Evolutionary conservation across 805 yeast genomes (phyloP).

Genomic region (Zygotorulaspora chibaensis): DNA sequence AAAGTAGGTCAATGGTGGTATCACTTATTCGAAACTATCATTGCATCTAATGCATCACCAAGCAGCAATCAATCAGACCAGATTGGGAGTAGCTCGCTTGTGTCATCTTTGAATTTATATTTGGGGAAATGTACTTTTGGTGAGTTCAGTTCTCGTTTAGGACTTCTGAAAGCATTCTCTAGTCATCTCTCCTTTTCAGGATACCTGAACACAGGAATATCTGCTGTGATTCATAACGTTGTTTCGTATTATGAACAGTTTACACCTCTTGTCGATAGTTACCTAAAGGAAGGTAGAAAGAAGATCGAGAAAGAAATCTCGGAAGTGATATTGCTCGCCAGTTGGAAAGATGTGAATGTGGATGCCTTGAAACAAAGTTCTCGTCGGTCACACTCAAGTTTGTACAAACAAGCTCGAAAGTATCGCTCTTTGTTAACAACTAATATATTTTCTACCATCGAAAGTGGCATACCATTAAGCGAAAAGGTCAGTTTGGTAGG

Average conservation of each 20-base stretch:
- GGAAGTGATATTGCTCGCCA: conserved; percentile 83
- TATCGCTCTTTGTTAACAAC: conserved; percentile 61
- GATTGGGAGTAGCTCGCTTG: conserved; percentile 29
- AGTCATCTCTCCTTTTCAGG: conserved; percentile 43
- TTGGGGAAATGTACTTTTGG: conserved; percentile 75
- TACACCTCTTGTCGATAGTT: conserved; percentile 42
- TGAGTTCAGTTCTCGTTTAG: conserved; percentile 58
- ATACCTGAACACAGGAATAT: conserved; percentile 23
- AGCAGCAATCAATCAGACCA: conserved; percentile 24
- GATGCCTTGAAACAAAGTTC: conserved; percentile 94
- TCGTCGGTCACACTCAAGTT: conserved; percentile 74
- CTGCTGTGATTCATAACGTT: conserved; percentile 36
- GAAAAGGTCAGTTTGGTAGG: conserved; percentile 12
- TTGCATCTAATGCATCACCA: conserved; percentile 43
- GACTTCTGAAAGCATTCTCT: conserved; percentile 60
- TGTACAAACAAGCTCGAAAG: conserved; percentile 79
- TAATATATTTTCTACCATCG: conserved; percentile 52
- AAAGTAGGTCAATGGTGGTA: conserved; percentile 85
- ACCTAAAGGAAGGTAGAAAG: conserved; percentile 45
- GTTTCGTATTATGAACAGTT: conserved; percentile 67
- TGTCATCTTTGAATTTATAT: conserved; percentile 66
- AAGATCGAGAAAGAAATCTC: conserved; percentile 70
- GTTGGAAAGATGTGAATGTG: conserved; percentile 95
- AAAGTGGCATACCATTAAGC: conserved; percentile 42
- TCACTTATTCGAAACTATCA: conserved; percentile 76